Evolutionary conservation across 2,329 filamentous ascomycete species (phyloP).

Genomic region (Cladosporium sp.): DNA sequence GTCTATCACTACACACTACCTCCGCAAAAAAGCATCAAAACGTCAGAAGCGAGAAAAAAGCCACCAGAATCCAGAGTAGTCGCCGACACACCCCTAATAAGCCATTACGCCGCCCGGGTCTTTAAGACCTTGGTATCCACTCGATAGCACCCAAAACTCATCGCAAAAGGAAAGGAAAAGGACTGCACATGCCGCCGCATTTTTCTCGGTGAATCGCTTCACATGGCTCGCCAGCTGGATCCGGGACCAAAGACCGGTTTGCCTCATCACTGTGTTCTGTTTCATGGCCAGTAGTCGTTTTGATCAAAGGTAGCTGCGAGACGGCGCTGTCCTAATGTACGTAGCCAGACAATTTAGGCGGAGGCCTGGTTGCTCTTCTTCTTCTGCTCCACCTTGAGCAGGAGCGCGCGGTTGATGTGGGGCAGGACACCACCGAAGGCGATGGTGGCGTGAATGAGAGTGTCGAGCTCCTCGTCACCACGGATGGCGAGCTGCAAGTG

Average conservation of each 20-base stretch:
- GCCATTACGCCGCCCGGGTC: slow-evolving; percentile 4
- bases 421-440: slow-evolving; percentile 97
- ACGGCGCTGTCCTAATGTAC: neutral
- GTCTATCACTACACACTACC: neutral
- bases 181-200: neutral
- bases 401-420: slow-evolving; percentile 94
- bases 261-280: neutral
- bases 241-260: neutral
- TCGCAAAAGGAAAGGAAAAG: slow-evolving; percentile 9
- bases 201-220: neutral
- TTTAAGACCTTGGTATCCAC: slow-evolving; percentile 9
- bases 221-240: too few relatives aligned
- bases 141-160: neutral
- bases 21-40: neutral
- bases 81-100: slow-evolving; percentile 7
- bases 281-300: neutral
- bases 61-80: slow-evolving; percentile 12
- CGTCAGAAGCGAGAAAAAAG: slow-evolving; percentile 6
- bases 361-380: slow-evolving; percentile 64
- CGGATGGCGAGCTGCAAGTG: slow-evolving; percentile 97
- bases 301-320: neutral
- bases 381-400: slow-evolving; percentile 96
- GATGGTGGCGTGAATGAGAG: slow-evolving; percentile 93
- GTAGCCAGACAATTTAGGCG: neutral
- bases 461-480: slow-evolving; percentile 97